Percentiles rank a stretch among this genome's conserved stretches.
phyloP scores from a whole-genome alignment of 139 green algal species.

The Chlorella sp. region DNA sequence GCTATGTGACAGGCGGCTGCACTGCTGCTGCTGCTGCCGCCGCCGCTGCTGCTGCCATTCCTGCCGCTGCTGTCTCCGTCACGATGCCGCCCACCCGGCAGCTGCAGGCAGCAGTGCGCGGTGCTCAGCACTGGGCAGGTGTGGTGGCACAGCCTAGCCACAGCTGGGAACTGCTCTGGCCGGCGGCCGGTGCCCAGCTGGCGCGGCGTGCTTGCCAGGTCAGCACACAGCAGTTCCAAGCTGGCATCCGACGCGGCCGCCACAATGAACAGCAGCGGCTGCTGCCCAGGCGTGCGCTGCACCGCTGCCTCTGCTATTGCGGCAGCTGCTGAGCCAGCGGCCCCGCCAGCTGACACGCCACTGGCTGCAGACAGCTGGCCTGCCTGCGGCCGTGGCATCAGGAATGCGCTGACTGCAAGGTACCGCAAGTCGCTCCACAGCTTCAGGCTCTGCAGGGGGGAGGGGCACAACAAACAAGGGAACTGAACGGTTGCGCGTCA shows the following conservation, averaged over 20 bases:
- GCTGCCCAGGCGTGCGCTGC: neutral
- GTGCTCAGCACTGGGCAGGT: slow-evolving; percentile 29
- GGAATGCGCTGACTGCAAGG: slow-evolving; percentile 25
- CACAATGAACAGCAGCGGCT: slow-evolving; percentile 28
- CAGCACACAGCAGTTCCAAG: slow-evolving; percentile 33
- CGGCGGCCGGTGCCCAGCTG: neutral
- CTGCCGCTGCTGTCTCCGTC: neutral
- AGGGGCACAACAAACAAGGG: neutral
- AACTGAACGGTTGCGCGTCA: too few species aligned
- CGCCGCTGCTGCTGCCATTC: neutral
- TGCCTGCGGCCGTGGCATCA: neutral
- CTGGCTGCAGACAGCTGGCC: neutral
- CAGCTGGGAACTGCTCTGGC: slow-evolving; percentile 10
- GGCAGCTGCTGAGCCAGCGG: neutral
- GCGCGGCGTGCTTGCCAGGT: neutral
- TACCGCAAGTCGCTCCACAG: slow-evolving; percentile 34
- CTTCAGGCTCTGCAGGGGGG: slow-evolving; percentile 3
- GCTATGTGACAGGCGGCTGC: slow-evolving; percentile 6
- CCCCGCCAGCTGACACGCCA: neutral
- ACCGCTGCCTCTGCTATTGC: neutral
- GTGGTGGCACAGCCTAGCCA: slow-evolving; percentile 28
- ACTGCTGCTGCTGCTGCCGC: neutral
- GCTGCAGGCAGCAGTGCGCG: neutral
- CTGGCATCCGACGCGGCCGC: slow-evolving; percentile 35
- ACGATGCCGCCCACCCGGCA: neutral